Evolutionary conservation across 148 eudicot species (phyloP).

Genomic region (Camellia japonica): DNA sequence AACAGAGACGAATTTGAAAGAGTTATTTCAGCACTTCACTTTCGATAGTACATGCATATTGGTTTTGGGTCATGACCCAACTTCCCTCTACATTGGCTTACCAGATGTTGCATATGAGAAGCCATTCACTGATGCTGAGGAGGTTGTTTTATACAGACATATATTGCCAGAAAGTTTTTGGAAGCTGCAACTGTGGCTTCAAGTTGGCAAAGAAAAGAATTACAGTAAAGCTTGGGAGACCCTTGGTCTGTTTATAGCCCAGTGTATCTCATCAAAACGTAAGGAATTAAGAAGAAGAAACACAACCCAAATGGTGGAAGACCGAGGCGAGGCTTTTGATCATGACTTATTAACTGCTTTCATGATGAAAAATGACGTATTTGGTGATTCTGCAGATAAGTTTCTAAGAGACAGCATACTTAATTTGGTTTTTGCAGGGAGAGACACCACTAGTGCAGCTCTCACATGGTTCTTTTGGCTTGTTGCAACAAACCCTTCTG

Average conservation of each 20-base stretch:
- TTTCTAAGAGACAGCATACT: no score
- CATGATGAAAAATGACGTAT: no score
- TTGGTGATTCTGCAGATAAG: no score
- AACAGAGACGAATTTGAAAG: constrained; percentile 43
- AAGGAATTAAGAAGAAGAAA: constrained; percentile 16
- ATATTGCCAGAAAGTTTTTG: constrained; percentile 38
- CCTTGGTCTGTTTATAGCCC: constrained; percentile 36
- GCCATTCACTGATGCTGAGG: constrained; percentile 49
- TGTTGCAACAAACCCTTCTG: no score
- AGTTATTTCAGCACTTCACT: constrained; percentile 50
- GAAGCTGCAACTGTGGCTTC: constrained; percentile 50
- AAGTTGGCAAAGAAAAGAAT: constrained; percentile 40
- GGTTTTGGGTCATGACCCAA: constrained; percentile 45
- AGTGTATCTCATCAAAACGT: constrained; percentile 25
- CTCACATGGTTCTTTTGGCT: no score
- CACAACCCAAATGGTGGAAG: background rate
- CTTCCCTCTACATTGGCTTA: constrained; percentile 29
- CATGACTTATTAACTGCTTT: background rate
- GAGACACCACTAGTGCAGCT: no score
- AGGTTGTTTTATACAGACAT: constrained; percentile 36
- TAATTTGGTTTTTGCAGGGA: no score
- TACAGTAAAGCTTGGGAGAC: constrained; percentile 30
- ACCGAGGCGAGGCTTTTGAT: constrained; percentile 20
- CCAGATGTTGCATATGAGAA: constrained; percentile 33
- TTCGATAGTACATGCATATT: constrained; percentile 45